Evolutionary conservation across 225 moss, liverwort and hornwort genomes (phyloP).

Genomic region (Climacium dendroides): DNA sequence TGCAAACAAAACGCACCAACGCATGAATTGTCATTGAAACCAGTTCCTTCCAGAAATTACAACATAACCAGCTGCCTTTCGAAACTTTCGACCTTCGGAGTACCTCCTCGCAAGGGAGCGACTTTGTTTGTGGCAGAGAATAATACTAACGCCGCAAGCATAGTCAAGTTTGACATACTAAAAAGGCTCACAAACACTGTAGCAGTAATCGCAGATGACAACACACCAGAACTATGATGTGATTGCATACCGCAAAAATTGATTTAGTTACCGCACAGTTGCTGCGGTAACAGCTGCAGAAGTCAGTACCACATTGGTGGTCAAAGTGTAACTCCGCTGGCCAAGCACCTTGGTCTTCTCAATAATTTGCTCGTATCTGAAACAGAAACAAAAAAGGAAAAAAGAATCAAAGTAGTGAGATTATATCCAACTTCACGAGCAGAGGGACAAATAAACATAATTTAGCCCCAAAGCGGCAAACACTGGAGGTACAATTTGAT

Average conservation of each 20-base stretch:
- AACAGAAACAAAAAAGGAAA: background rate
- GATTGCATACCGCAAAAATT: slow-evolving; percentile 1
- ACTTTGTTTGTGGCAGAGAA: background rate
- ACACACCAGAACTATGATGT: background rate
- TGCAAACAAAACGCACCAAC: background rate
- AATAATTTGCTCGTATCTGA: slow-evolving; percentile 91
- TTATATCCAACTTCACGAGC: background rate
- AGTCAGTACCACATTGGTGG: slow-evolving; percentile 64
- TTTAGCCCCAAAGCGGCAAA: background rate
- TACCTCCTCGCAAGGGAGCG: background rate
- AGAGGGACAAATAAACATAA: background rate
- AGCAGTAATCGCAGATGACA: background rate
- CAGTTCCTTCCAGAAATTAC: background rate
- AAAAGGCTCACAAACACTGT: background rate
- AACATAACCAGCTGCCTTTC: background rate
- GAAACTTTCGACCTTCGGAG: background rate
- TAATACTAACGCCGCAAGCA: background rate
- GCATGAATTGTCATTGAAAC: background rate
- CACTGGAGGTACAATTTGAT: background rate
- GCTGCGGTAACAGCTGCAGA: slow-evolving; percentile 51
- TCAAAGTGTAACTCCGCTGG: slow-evolving; percentile 66
- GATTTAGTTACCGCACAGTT: slow-evolving; percentile 27
- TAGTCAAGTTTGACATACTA: background rate
- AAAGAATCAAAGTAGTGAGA: background rate
- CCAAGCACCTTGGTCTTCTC: slow-evolving; percentile 89